A percentile compares a stretch with the other conserved stretches of the same genome.
These are phyloP conservation scores for Xylaria cubensis DNA, from an alignment of 495 filamentous ascomycete species.

Conservation along the genomic window DNA sequence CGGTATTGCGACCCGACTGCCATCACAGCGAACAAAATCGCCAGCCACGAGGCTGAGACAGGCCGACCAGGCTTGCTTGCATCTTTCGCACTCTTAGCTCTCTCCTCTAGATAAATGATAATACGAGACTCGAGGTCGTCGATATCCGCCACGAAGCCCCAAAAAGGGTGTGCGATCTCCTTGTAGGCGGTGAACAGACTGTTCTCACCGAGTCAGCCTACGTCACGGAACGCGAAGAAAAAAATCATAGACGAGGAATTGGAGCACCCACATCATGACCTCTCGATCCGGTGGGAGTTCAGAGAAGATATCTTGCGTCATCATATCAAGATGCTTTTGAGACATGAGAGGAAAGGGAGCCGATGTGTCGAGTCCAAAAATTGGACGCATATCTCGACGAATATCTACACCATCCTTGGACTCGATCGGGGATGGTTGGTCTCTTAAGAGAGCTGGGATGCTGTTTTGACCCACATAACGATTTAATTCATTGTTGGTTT, in stretches of 20 bases:
- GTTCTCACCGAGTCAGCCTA: constrained; percentile 19
- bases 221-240: background rate
- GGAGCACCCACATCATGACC: constrained; percentile 58
- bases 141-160: constrained; percentile 77
- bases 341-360: constrained; percentile 87
- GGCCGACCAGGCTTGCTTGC: constrained; percentile 55
- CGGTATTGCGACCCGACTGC: constrained; percentile 85
- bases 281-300: constrained; percentile 69
- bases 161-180: constrained; percentile 79
- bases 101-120: constrained; percentile 69
- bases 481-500: constrained; percentile 63
- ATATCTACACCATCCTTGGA: constrained; percentile 56
- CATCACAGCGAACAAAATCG: constrained; percentile 78
- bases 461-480: constrained; percentile 72
- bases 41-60: constrained; percentile 72
- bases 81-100: constrained; percentile 61
- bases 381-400: constrained; percentile 72
- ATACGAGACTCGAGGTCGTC: constrained; percentile 69
- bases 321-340: constrained; percentile 69
- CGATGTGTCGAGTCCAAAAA: constrained; percentile 83
- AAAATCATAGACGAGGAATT: background rate
- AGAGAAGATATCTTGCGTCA: constrained; percentile 73
- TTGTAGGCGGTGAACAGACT: constrained; percentile 77
- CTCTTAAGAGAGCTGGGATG: constrained; percentile 70
- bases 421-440: constrained; percentile 57